Evolutionary conservation across 257 asterid genomes (phyloP), one percentile per base, ranked within the genome.

Genomic region (Cordia subcordata): DNA sequence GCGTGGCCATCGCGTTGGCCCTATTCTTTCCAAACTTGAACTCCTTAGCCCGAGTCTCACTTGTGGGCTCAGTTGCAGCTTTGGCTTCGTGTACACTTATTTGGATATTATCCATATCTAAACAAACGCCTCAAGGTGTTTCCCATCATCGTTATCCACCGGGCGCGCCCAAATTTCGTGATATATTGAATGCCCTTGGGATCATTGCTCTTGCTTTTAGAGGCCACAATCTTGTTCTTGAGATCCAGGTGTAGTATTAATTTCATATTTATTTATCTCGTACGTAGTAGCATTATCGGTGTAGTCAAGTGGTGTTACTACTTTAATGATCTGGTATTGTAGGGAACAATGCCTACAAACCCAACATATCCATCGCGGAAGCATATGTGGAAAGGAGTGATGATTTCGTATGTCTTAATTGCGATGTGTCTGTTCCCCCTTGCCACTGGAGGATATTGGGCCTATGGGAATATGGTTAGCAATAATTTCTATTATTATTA

Each of bases 161-260:
- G 13, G 63, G 49, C 1, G n/a, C 46, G 52, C 45, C 68, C 45
- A 52, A 64, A 51, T 38, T 75, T 32, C 81, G 86, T 4, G 42
- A 65, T 18, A 76, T 76, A n/a, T 39, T 85, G 23, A 79, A 74
- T 63, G 86, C 78, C 3, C 27, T 82, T 12, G 86, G 79, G 53
- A 45, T 81, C 50, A 69, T 81, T 16, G 76, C 79, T 17, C 69
- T 79, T 53, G 72, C 83, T 59, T 87, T 87, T 51, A 71, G 88
- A 69, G 97, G 97, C 10, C 97, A 90, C 59, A 90, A 90, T 66
- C 69, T 90, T 0, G 79, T 90, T 27, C 75, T 86, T 5, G 97
- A 84, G 71, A 84, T 90, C 61, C 92, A 83, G 86, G 94, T 82
- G n/a, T 18, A 33, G 47, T 42, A 42, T 8, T 42, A 1, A 42